Base-by-base conservation (phyloP, 1,284 basidiomycete genomes). In the Agroathelia rolfsii region DNA sequence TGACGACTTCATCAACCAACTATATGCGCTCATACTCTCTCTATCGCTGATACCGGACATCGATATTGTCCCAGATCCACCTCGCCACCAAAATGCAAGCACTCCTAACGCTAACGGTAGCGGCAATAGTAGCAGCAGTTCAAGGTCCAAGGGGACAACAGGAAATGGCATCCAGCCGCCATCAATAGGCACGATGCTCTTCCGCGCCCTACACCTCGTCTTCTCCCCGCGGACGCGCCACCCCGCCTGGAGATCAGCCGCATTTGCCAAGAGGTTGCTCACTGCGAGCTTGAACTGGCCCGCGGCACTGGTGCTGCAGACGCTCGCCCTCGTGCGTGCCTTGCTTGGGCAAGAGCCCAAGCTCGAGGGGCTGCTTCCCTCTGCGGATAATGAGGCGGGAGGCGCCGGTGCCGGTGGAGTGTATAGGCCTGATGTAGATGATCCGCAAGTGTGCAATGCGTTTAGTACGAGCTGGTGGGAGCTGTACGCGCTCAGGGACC, bases 181-280 rank as follows among this genome's bases (percentile, higher is more conserved):
- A 33, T 63, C 65, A n/a, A 54, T 68, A 27, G 61, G 69, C 22
- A 76, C 88, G 46, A 73, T 94, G 52, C 65, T 98, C 30, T 94
- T 98, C 66, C 75, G 82, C 34, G 82, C 86, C 24, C 67, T 97
- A 32, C 66, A 76, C 37, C 69, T 85, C 35, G 74, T 79, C 26
- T 93, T 95, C 62, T 74, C 72, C 42, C 77, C 66, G 39, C 74
- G 71, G 47, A 56, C 58, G 37, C 51, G 69, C 24, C 57, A 76
- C 2, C 76, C 90, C 3, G 69, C 86, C 10, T 82, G 79, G 67
- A 78, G 90, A 41, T 70, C 77, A 15, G 87, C 89, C 13, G 87
- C 93, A 2, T 97, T 98, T 54, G 72, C 84, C 35, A 97, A 97
- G 60, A 82, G 95, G 16, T 66, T 98, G 24, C 63, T 90, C 17